Evolutionary conservation across 345 rosid species (phyloP), one percentile per base, ranked within the genome.

Genomic region (Turnera subulata): DNA sequence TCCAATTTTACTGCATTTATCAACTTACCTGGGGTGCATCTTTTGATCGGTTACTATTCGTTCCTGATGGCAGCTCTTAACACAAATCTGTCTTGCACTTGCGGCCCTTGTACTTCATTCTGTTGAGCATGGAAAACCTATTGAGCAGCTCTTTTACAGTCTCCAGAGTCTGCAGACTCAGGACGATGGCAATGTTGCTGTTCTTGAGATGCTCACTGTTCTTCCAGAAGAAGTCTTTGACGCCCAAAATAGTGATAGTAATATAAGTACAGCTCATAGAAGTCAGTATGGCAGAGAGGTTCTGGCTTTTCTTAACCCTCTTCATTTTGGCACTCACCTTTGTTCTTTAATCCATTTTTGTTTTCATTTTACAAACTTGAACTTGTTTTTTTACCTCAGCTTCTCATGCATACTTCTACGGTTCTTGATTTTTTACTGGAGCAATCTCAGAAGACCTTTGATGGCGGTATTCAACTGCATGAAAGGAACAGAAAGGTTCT

Each of bases 11-110:
- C 47, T 61, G 37, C 46, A 48, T 39, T 26, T 19, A n/a, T 42
- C 38, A 26, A 42, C 42, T 35, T n/a, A 38, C 16, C 22, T 59
- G 35, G 22, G n/a, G 22, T 26, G 14, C 22, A 20, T 46, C 11
- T 43, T 50, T 52, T 55, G 43, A 29, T 44, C 48, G 22, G 7
- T 17, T 46, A 20, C 44, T 71, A 42, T 56, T 37, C 59, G 54
- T 12, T 71, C 55, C 61, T 55, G 45, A 23, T 78, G 63, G 55
- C 89, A 92, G 98, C 89, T 92, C 2, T 78, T 89, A 75, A 92
- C 96, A 45, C 98, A 92, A 82, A 84, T 92, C 64, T 92, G 95
- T 72, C 79, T 92, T 44, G 96, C 96, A 49, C 91, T 92, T 59
- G 84, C 93, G 42, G 83, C 95, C 59, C 89, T 86, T 64, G 65